Conservation (phyloP, 495 filamentous ascomycete species). For the Amorphotheca resinae region DNA sequence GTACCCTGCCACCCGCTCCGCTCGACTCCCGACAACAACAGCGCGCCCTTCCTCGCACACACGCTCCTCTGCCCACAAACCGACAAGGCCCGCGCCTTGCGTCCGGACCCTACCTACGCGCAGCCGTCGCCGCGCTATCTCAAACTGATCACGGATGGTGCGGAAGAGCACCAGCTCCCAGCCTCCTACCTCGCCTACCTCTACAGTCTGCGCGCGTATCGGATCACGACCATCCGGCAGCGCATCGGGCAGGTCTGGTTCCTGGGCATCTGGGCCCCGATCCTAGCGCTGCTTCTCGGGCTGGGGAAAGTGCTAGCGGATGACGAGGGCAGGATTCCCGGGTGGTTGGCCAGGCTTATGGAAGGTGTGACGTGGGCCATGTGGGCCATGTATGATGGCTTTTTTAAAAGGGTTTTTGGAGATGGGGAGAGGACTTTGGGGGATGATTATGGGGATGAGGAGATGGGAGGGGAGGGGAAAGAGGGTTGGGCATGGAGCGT, state of each 20-base stretch:
- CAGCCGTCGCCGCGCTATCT: slow-evolving; percentile 80
- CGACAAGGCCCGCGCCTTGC: slow-evolving; percentile 14
- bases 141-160: slow-evolving; percentile 61
- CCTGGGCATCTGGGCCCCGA: slow-evolving; percentile 45
- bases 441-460: slow-evolving; percentile 12
- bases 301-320: slow-evolving; percentile 41
- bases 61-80: slow-evolving; percentile 10
- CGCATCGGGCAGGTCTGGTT: slow-evolving; percentile 50
- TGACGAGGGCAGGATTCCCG: slow-evolving; percentile 49
- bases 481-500: too few relatives aligned
- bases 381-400: slow-evolving; percentile 65
- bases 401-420: slow-evolving; percentile 59
- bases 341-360: slow-evolving; percentile 45
- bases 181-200: slow-evolving; percentile 61
- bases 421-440: slow-evolving; percentile 72
- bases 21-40: slow-evolving; percentile 1
- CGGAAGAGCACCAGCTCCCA: slow-evolving; percentile 64
- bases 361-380: slow-evolving; percentile 38
- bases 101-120: slow-evolving; percentile 54
- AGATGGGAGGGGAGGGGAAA: neutral
- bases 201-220: slow-evolving; percentile 50
- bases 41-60: slow-evolving; percentile 36
- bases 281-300: slow-evolving; percentile 36
- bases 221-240: slow-evolving; percentile 52
- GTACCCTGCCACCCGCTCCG: slow-evolving; percentile 60